These are phyloP conservation scores for Mycena metata DNA, from an alignment of 768 basidiomycete species.

Conservation along the genomic window DNA sequence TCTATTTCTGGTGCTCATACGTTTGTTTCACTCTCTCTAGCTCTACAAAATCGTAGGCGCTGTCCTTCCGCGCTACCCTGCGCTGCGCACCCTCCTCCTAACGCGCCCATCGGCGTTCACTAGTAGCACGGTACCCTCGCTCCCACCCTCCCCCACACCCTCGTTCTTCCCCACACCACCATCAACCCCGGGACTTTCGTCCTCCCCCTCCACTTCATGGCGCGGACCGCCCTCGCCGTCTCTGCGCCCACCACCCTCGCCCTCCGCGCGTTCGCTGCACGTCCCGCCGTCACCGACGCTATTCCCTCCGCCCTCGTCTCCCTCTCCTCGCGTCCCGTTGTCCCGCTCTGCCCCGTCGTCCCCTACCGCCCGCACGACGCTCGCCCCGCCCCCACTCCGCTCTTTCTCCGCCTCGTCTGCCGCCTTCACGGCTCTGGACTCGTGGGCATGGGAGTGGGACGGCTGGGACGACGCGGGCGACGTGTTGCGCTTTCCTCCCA, in stretches of 20 bases:
- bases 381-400: conserved; percentile 17
- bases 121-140: neutral
- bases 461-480: conserved; percentile 35
- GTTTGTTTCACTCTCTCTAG: conserved; percentile 12
- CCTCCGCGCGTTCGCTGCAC: conserved; percentile 1
- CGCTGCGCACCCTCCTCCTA: conserved; percentile 32
- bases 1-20: neutral
- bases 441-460: conserved; percentile 36
- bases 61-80: conserved; percentile 34
- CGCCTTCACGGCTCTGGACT: neutral
- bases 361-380: conserved; percentile 10
- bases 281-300: conserved; percentile 10
- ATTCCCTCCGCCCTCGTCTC: neutral
- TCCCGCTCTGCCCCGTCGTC: conserved; percentile 8
- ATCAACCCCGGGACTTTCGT: conserved; percentile 9
- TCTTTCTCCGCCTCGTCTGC: neutral
- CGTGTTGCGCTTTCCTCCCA: neutral
- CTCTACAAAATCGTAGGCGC: conserved; percentile 30
- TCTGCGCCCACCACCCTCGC: conserved; percentile 20
- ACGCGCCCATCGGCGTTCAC: conserved; percentile 19
- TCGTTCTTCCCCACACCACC: conserved; percentile 27
- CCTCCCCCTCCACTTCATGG: neutral
- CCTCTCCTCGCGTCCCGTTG: neutral
- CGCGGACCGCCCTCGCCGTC: conserved; percentile 7
- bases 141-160: conserved; percentile 28